A percentile compares a stretch with the other conserved stretches of the same genome.
Evolutionary conservation across 1,284 basidiomycete species (phyloP).

Genomic region (Schizopora paradoxa): DNA sequence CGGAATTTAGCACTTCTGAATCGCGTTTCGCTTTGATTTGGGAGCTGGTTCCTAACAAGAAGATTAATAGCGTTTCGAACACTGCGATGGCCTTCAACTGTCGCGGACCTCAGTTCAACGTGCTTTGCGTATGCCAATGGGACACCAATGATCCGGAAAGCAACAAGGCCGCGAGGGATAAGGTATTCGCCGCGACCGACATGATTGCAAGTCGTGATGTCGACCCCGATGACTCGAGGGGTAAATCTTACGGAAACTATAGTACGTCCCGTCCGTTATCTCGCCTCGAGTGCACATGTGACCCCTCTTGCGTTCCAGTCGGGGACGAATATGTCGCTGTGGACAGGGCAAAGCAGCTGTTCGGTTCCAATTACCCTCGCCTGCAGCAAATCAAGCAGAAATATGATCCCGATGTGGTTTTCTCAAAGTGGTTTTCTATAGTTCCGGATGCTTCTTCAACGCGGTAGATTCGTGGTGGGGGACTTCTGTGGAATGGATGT

Average conservation of each 20-base stretch:
- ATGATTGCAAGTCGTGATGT: conserved; percentile 16
- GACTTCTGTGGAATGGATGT: neutral
- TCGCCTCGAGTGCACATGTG: neutral
- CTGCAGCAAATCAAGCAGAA: conserved; percentile 17
- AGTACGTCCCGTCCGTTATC: conserved; percentile 15
- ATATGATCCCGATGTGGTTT: conserved; percentile 17
- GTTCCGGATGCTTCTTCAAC: conserved; percentile 8
- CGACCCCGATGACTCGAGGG: conserved; percentile 5
- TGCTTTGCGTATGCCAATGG: conserved; percentile 33
- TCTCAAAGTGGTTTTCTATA: conserved; percentile 17
- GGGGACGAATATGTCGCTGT: conserved; percentile 1
- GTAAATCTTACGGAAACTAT: conserved; percentile 27
- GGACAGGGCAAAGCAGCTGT: conserved; percentile 9
- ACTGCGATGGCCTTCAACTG: conserved; percentile 33
- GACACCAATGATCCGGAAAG: conserved; percentile 29
- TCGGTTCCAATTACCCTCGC: conserved; percentile 15
- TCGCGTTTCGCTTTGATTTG: conserved; percentile 19
- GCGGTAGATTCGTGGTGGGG: neutral
- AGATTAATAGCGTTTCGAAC: conserved; percentile 34
- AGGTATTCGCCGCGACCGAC: conserved; percentile 20
- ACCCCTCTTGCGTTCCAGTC: neutral
- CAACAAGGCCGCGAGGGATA: conserved; percentile 24
- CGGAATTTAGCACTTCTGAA: conserved; percentile 5
- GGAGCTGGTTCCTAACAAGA: conserved; percentile 38
- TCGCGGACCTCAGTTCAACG: conserved; percentile 29